These are phyloP conservation scores for Boletus austroedulis DNA, from an alignment of 1,284 basidiomycete species.

Conservation along the genomic window DNA sequence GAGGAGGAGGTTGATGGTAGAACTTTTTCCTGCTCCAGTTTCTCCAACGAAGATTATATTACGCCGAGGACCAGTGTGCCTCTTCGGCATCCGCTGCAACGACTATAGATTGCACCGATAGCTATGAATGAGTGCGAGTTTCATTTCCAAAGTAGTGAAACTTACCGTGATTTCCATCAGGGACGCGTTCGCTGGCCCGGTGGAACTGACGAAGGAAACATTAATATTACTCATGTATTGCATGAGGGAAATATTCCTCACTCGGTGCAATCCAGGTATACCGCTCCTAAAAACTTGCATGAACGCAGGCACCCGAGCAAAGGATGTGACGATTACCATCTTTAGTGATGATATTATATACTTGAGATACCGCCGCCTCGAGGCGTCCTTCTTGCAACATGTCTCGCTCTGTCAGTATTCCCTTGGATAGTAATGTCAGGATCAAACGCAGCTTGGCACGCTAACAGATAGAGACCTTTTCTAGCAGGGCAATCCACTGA, in stretches of 20 bases:
- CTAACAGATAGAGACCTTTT: background rate
- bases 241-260: background rate
- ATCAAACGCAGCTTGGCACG: background rate
- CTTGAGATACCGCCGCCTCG: background rate
- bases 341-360: background rate
- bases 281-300: background rate
- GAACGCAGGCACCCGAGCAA: background rate
- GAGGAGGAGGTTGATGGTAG: conserved; percentile 29
- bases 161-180: too few relatives aligned
- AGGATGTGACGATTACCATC: background rate
- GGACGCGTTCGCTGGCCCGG: background rate
- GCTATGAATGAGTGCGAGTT: too few relatives aligned
- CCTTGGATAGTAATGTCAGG: background rate
- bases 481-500: background rate
- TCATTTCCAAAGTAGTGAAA: too few relatives aligned
- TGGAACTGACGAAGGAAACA: background rate
- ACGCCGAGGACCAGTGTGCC: too few relatives aligned
- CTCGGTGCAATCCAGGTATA: background rate
- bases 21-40: conserved; percentile 32
- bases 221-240: background rate
- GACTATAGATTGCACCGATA: too few relatives aligned
- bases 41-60: conserved; percentile 32
- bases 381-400: background rate
- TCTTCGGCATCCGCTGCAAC: too few relatives aligned
- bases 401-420: background rate